Evolutionary conservation across 1,284 basidiomycete genomes (phyloP).

Genomic region (Austroboletus niveus): DNA sequence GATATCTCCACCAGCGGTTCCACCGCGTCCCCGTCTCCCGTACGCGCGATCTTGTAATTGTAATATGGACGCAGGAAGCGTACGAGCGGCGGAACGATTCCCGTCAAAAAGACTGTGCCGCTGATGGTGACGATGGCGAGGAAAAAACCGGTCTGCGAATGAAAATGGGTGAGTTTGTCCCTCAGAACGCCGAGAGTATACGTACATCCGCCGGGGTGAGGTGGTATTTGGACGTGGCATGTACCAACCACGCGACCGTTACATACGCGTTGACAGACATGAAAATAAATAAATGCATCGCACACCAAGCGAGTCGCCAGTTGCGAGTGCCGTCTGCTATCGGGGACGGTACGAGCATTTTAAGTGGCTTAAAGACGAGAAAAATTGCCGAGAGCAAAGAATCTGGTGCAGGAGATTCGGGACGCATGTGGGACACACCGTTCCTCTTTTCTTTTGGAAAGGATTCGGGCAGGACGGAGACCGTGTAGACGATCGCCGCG

Average conservation of each 20-base stretch:
- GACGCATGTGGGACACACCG: constrained; percentile 12
- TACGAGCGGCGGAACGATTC: background rate
- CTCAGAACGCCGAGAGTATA: background rate
- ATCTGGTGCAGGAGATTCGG: background rate
- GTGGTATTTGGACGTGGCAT: constrained; percentile 23
- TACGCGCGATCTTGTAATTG: too few relatives aligned
- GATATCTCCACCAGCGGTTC: too few relatives aligned
- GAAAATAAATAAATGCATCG: constrained; percentile 25
- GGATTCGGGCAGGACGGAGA: constrained; percentile 31
- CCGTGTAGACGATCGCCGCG: constrained; percentile 20
- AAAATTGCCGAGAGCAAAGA: constrained; percentile 9
- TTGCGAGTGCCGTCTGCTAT: constrained; percentile 23
- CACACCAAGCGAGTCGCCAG: constrained; percentile 32
- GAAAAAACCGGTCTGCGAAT: constrained; percentile 26
- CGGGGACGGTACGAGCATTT: constrained; percentile 23
- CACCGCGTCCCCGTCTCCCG: too few relatives aligned
- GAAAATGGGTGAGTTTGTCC: constrained; percentile 2
- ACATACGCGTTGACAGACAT: constrained; percentile 19
- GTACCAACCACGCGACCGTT: constrained; percentile 22
- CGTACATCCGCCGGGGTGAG: constrained; percentile 26
- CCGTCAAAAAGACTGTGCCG: background rate
- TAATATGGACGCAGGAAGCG: background rate
- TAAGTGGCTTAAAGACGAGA: constrained; percentile 27
- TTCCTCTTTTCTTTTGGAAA: constrained; percentile 29
- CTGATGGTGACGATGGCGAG: background rate